phyloP scores from a whole-genome alignment of 1,284 basidiomycete genomes.

The Sanghuangporus baumii region DNA sequence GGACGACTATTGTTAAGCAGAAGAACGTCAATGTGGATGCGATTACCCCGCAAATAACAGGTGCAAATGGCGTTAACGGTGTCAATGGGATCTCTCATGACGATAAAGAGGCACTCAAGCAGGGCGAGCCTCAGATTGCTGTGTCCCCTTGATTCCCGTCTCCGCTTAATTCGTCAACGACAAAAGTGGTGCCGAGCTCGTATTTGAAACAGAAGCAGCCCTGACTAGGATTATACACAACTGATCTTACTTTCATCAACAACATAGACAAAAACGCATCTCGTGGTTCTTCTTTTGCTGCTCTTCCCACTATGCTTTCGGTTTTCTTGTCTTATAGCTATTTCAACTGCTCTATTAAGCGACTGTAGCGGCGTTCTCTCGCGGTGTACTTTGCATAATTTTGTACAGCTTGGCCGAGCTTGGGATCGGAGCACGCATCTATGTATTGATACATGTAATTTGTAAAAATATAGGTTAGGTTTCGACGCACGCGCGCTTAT shows the following conservation, averaged over 20 bases:
- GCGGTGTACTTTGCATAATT: not conserved
- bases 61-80: slow-evolving; percentile 8
- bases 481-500: too few relatives aligned
- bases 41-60: not conserved
- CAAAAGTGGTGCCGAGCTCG: not conserved
- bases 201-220: not conserved
- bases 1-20: not conserved
- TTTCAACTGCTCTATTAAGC: not conserved
- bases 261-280: not conserved
- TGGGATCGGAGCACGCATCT: not conserved
- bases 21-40: not conserved
- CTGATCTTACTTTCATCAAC: not conserved
- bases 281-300: not conserved
- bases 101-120: slow-evolving; percentile 4
- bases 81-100: not conserved
- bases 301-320: not conserved
- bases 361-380: not conserved
- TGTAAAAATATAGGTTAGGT: not conserved
- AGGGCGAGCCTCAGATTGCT: slow-evolving; percentile 12
- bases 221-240: not conserved
- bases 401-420: not conserved
- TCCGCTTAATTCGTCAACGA: not conserved
- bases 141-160: slow-evolving; percentile 1
- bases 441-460: not conserved
- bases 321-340: not conserved